Evolutionary conservation across 257 asterid genomes (phyloP).

Genomic region (Gardenia jasminoides): DNA sequence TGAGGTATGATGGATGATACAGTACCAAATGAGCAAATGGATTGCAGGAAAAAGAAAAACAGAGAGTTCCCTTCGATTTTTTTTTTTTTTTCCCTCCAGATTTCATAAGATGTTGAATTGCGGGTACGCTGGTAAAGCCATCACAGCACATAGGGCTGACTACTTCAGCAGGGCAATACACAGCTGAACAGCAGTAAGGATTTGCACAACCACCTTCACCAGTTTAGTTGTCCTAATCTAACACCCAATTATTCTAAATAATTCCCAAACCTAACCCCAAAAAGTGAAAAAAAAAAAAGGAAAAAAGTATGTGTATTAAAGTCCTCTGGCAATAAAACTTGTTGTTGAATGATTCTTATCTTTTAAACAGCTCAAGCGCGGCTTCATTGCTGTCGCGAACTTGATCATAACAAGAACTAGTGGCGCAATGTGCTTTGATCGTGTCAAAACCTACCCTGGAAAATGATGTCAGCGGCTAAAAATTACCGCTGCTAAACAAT

Average conservation of each 20-base stretch:
- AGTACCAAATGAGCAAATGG: too few species aligned
- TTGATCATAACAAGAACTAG: constrained; percentile 2
- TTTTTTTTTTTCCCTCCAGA: neutral
- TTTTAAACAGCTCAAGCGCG: constrained; percentile 42
- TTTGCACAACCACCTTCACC: constrained; percentile 1
- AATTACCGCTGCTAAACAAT: neutral
- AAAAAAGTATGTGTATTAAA: too few species aligned
- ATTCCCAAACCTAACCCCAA: constrained; percentile 19
- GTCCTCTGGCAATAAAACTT: neutral
- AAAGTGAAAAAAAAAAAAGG: too few species aligned
- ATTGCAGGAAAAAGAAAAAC: neutral
- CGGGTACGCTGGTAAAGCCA: constrained; percentile 6
- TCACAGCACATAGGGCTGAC: neutral
- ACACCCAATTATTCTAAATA: constrained; percentile 14
- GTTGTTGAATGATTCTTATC: constrained; percentile 2
- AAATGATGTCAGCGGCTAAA: constrained; percentile 21
- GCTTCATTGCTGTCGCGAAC: constrained; percentile 43
- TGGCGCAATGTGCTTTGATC: constrained; percentile 15
- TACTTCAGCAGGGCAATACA: neutral
- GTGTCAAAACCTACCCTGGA: constrained; percentile 62
- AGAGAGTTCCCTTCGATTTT: neutral
- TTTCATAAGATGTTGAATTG: neutral
- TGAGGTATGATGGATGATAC: too few species aligned
- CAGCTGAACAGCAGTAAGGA: neutral
- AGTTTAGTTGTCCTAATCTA: constrained; percentile 40